A percentile compares a stretch with the other conserved stretches of the same genome.
Conservation (phyloP, 129 eudicot species). For the Smallanthus sonchifolius region DNA sequence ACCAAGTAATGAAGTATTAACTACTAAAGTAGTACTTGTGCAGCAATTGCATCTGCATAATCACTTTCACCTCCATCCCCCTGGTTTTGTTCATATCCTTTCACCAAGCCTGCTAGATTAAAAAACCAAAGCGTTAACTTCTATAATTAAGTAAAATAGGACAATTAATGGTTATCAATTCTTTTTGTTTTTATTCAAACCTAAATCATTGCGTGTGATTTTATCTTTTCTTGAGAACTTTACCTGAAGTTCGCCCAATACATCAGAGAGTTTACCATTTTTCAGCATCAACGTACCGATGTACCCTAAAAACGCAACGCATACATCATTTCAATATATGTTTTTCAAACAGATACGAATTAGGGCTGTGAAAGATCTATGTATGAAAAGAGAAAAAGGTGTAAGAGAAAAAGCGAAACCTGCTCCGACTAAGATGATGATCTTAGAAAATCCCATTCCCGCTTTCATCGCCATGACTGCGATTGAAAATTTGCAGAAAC, state of each 20-base stretch:
- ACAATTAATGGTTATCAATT: neutral
- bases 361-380: constrained; percentile 3
- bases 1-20: neutral
- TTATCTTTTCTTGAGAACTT: neutral
- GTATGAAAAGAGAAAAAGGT: neutral
- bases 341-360: neutral
- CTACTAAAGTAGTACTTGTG: constrained; percentile 44
- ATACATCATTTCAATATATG: neutral
- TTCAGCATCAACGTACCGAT: constrained; percentile 64
- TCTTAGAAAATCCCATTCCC: constrained; percentile 69
- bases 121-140: neutral
- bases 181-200: neutral
- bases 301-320: constrained; percentile 47
- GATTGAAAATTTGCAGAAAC: constrained; percentile 25
- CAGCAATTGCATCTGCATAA: constrained; percentile 61
- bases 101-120: constrained; percentile 44
- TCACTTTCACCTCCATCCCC: constrained; percentile 48
- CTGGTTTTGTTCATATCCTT: constrained; percentile 44
- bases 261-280: constrained; percentile 74
- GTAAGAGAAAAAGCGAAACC: constrained; percentile 29
- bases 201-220: neutral
- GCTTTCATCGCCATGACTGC: constrained; percentile 80
- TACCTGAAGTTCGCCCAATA: constrained; percentile 82
- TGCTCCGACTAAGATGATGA: constrained; percentile 73
- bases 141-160: neutral